Evolutionary conservation across 148 eudicot genomes (phyloP).

Genomic region (Rhododendron mucronatum): DNA sequence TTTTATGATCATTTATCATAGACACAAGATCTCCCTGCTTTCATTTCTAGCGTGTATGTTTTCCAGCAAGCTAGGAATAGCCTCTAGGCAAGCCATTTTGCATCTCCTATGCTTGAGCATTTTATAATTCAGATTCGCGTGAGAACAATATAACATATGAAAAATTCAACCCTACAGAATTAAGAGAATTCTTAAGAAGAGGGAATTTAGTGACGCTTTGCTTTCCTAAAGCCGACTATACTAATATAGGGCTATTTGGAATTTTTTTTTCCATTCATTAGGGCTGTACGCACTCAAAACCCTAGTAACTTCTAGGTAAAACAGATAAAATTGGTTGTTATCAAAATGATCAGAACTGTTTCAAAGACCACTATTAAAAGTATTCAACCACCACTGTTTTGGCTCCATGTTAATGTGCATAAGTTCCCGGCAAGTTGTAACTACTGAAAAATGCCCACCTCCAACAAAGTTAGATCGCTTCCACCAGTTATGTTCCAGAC

Average conservation of each 20-base stretch:
- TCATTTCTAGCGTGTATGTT: neutral
- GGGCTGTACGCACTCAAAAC: neutral
- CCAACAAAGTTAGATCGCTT: slow-evolving; percentile 79
- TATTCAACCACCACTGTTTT: neutral
- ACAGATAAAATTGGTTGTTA: neutral
- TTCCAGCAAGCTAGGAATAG: neutral
- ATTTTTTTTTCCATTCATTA: neutral
- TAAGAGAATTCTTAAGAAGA: neutral
- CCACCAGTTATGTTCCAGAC: slow-evolving; percentile 99
- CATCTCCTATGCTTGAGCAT: neutral
- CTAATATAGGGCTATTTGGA: neutral
- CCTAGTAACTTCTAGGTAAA: neutral
- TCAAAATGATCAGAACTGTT: neutral
- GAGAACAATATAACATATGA: neutral
- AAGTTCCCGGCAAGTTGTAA: neutral
- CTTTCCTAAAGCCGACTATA: neutral
- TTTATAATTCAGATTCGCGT: neutral
- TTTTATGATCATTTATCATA: neutral
- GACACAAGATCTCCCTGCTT: neutral
- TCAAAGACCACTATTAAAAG: neutral
- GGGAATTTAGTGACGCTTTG: neutral
- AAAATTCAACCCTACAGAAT: neutral
- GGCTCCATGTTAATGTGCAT: neutral
- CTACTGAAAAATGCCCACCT: slow-evolving; percentile 32
- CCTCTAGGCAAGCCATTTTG: neutral